Base-by-base conservation (phyloP, 441 rosid genomes). In the Biscutella laevigata region DNA sequence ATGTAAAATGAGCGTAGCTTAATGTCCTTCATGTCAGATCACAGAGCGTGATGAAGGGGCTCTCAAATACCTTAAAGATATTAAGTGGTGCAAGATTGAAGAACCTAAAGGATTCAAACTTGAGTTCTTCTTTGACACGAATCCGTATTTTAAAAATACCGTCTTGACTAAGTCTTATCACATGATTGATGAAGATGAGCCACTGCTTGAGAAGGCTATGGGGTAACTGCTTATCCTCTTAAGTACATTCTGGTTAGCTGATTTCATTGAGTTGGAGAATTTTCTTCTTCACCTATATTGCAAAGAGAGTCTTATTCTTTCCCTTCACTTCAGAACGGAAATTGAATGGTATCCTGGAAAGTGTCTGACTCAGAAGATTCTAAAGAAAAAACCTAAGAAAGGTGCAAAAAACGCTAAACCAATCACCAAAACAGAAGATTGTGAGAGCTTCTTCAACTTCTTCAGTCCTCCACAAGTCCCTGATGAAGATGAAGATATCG, bases 341-440 rank as follows among this genome's bases (percentile, higher is more conserved):
- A 84, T 90, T 22, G 92, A 86, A 39, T 90, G 95, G 97, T 59
- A 72, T 78, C 82, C 87, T 1, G 94, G 95, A 20, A 86, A 87
- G 62, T 75, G 83, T 72, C 67, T 90, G 62, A 84, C 95, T 0
- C 84, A 83, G 66, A 87, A 83, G 71, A 59, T 78, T 32, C 80
- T 84, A 8, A 78, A 83, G 74, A 80, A 79, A 73, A 84, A 79
- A 71, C 92, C 86, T 16, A 81, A 79, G 77, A 79, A 82, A 44
- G 95, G 83, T 44, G 68, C 86, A 6, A 81, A 83, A 73, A 83
- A 79, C 51, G 66, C 81, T 5, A 84, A 84, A 62, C 85, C 84
- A 27, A 70, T 84, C 5, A 83, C 81, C n/a, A 81, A 84, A 69
- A 77, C 80, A 3, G 88, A 79, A 69, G 82, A 74, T 3, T 81